These are phyloP conservation scores for Podaxis sp. DNA, from an alignment of 768 basidiomycete genomes.

Conservation along the genomic window DNA sequence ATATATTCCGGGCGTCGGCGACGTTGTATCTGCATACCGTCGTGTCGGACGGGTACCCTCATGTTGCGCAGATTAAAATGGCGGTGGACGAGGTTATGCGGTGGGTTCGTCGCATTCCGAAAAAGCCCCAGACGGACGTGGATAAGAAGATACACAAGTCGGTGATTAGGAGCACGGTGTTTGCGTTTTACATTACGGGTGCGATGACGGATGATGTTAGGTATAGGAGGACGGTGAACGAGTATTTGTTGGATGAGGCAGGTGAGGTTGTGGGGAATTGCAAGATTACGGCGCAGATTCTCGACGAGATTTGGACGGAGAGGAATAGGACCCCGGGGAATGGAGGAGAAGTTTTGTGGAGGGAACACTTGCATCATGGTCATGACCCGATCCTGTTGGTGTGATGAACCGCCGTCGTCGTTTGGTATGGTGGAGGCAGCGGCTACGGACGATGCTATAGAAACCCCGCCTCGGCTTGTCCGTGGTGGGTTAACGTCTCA, in stretches of 20 bases:
- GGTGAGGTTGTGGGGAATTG: slow-evolving; percentile 65
- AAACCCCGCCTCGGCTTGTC: neutral
- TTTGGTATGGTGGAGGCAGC: neutral
- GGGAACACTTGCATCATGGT: slow-evolving; percentile 57
- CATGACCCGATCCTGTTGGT: slow-evolving; percentile 48
- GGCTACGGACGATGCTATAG: neutral
- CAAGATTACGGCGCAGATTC: slow-evolving; percentile 48
- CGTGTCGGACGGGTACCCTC: slow-evolving; percentile 70
- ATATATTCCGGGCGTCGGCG: slow-evolving; percentile 74
- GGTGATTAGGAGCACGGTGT: slow-evolving; percentile 77
- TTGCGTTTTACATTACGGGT: slow-evolving; percentile 73
- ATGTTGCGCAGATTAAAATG: slow-evolving; percentile 58
- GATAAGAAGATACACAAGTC: slow-evolving; percentile 39
- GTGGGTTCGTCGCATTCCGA: slow-evolving; percentile 41
- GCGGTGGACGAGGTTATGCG: slow-evolving; percentile 55
- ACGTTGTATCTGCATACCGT: slow-evolving; percentile 76
- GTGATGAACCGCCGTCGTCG: slow-evolving; percentile 17
- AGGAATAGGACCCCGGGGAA: slow-evolving; percentile 24
- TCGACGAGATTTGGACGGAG: slow-evolving; percentile 58
- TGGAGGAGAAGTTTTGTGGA: slow-evolving; percentile 38
- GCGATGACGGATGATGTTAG: slow-evolving; percentile 55
- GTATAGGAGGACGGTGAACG: slow-evolving; percentile 43
- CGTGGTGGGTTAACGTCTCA: neutral
- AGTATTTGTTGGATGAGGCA: slow-evolving; percentile 48
- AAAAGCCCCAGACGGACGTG: slow-evolving; percentile 22